Conservation (phyloP, 805 yeast genomes). For the Kuraishia capsulata region DNA sequence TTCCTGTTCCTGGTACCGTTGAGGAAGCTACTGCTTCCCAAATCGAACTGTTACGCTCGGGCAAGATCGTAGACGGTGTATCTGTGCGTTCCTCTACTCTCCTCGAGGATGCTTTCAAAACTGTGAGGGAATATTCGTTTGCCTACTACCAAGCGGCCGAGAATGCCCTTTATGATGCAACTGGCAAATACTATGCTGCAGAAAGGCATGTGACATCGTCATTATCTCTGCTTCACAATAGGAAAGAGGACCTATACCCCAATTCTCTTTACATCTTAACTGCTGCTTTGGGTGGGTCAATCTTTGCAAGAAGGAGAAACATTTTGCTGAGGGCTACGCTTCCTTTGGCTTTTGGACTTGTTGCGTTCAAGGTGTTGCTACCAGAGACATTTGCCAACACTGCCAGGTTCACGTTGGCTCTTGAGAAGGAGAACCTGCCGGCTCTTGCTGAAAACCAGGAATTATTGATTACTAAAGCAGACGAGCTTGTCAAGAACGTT, state of each 20-base stretch:
- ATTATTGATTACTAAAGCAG: constrained; percentile 34
- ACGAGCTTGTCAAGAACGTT: constrained; percentile 30
- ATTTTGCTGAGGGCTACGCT: constrained; percentile 40
- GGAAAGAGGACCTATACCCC: constrained; percentile 63
- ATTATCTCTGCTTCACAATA: constrained; percentile 52
- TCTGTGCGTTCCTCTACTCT: constrained; percentile 42
- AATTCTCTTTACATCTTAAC: constrained; percentile 59
- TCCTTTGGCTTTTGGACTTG: constrained; percentile 54
- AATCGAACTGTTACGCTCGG: constrained; percentile 34
- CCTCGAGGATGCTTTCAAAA: constrained; percentile 38
- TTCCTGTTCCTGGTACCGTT: constrained; percentile 42
- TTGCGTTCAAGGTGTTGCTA: constrained; percentile 58
- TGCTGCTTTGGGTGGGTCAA: constrained; percentile 65
- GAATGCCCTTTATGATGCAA: constrained; percentile 32
- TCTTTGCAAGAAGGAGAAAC: constrained; percentile 61
- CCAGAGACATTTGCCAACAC: constrained; percentile 68
- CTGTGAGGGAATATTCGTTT: constrained; percentile 34
- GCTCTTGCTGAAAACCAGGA: constrained; percentile 56
- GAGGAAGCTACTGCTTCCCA: constrained; percentile 33
- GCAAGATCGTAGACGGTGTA: constrained; percentile 43
- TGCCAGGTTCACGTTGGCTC: constrained; percentile 42
- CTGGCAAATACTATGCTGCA: constrained; percentile 40
- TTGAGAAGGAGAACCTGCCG: constrained; percentile 56
- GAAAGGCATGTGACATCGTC: constrained; percentile 62
- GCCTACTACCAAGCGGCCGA: constrained; percentile 24